Conservation (phyloP, 169 alveolate species). For the Theileria orientalis region DNA sequence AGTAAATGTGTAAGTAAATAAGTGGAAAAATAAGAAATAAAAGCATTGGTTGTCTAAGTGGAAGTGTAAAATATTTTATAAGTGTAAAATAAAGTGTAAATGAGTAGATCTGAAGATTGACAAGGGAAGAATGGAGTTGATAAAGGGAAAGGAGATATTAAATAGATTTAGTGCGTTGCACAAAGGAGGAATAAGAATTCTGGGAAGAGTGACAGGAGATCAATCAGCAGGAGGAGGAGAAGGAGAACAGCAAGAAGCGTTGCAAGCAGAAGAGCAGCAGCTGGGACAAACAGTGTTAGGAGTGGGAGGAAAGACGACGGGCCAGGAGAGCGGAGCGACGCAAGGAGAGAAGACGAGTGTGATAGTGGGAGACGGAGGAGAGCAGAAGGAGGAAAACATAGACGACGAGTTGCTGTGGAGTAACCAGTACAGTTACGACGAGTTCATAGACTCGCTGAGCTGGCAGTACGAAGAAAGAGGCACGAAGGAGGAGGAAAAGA, state of each 20-base stretch:
- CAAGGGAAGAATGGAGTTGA: constrained; percentile 9
- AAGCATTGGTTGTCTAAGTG: no score
- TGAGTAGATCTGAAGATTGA: no score
- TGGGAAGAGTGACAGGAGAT: background rate
- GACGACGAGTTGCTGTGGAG: constrained; percentile 70
- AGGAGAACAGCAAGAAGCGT: no score
- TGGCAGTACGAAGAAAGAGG: constrained; percentile 69
- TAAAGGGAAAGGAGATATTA: constrained; percentile 10
- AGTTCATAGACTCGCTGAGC: constrained; percentile 67
- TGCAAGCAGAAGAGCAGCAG: no score
- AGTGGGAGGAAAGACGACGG: background rate
- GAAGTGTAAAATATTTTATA: no score
- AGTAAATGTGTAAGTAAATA: no score
- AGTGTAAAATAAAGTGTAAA: no score
- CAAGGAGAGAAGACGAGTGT: background rate
- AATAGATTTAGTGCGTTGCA: constrained; percentile 4
- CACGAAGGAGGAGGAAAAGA: constrained; percentile 62
- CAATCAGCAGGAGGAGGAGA: no score
- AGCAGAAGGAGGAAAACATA: constrained; percentile 51
- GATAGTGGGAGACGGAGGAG: constrained; percentile 4
- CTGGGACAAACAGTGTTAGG: background rate
- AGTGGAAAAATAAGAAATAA: no score
- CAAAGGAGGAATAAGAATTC: background rate
- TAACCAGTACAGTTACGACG: constrained; percentile 71
- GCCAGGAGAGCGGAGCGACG: constrained; percentile 1